phyloP scores from a whole-genome alignment of 1,284 basidiomycete genomes.

The Vanrija humicola region DNA sequence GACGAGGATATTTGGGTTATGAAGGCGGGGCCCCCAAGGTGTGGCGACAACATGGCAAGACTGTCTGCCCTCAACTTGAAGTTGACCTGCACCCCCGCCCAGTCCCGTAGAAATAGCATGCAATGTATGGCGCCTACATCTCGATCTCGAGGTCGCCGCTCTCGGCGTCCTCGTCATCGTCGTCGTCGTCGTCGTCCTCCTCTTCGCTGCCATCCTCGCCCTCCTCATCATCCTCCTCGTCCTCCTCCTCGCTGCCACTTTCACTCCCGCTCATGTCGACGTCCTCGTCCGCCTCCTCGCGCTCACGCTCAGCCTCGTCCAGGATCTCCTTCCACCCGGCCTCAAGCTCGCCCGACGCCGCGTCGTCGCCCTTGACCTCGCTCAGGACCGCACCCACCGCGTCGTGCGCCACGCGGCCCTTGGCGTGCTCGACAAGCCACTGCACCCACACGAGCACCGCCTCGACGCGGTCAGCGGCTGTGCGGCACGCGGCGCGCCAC shows the following conservation, averaged over 20 bases:
- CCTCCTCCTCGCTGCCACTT: slow-evolving; percentile 2
- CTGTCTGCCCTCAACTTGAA: too few relatives aligned
- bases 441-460: slow-evolving; percentile 25
- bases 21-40: too few relatives aligned
- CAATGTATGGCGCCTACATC: slow-evolving; percentile 8
- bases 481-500: slow-evolving; percentile 23
- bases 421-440: slow-evolving; percentile 22
- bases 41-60: too few relatives aligned
- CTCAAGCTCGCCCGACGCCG: slow-evolving; percentile 20
- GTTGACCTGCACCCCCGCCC: too few relatives aligned
- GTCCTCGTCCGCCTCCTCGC: slow-evolving; percentile 9
- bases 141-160: slow-evolving; percentile 14
- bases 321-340: slow-evolving; percentile 19
- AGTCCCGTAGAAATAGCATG: neutral
- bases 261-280: slow-evolving; percentile 7
- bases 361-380: slow-evolving; percentile 22
- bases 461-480: slow-evolving; percentile 15
- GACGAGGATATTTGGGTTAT: too few relatives aligned
- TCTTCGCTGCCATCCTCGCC: neutral
- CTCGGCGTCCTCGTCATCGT: slow-evolving; percentile 8
- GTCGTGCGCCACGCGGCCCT: slow-evolving; percentile 23
- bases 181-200: slow-evolving; percentile 10
- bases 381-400: slow-evolving; percentile 26
- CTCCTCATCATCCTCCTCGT: neutral
- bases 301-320: slow-evolving; percentile 7